These are phyloP conservation scores for Kluyveromyces sp. DNA, from an alignment of 1,139 yeast species.

Conservation along the genomic window DNA sequence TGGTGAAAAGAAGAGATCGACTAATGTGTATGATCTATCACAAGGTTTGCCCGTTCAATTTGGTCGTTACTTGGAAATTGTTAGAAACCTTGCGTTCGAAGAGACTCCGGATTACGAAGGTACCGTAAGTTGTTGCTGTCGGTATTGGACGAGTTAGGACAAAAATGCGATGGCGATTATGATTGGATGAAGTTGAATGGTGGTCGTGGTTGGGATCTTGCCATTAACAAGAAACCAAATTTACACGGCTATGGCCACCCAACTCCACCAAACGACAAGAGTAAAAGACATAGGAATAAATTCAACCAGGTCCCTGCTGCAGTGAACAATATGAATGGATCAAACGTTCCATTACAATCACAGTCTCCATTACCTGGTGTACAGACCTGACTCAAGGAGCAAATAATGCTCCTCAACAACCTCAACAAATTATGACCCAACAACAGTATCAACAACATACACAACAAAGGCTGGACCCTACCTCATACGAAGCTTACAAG, in stretches of 20 bases:
- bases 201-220: constrained; percentile 78
- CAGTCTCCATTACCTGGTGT: constrained; percentile 9
- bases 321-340: constrained; percentile 4
- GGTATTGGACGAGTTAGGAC: constrained; percentile 51
- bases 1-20: constrained; percentile 69
- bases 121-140: constrained; percentile 58
- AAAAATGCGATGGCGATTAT: constrained; percentile 56
- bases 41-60: constrained; percentile 67
- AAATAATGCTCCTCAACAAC: constrained; percentile 1
- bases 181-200: constrained; percentile 82
- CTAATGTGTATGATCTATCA: constrained; percentile 62
- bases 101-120: constrained; percentile 71
- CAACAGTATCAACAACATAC: constrained; percentile 19
- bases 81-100: constrained; percentile 64
- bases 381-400: neutral
- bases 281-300: constrained; percentile 33
- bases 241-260: constrained; percentile 78
- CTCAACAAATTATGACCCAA: constrained; percentile 14
- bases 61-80: constrained; percentile 67
- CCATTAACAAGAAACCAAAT: constrained; percentile 71
- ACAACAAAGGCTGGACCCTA: constrained; percentile 28
- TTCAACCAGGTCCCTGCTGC: constrained; percentile 14
- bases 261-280: constrained; percentile 42
- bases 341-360: constrained; percentile 5
- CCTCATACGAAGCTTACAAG: constrained; percentile 32